A percentile compares a stretch with the other conserved stretches of the same genome.
Conservation (phyloP, 1,284 basidiomycete species). For the Neonothopanus nambi region DNA sequence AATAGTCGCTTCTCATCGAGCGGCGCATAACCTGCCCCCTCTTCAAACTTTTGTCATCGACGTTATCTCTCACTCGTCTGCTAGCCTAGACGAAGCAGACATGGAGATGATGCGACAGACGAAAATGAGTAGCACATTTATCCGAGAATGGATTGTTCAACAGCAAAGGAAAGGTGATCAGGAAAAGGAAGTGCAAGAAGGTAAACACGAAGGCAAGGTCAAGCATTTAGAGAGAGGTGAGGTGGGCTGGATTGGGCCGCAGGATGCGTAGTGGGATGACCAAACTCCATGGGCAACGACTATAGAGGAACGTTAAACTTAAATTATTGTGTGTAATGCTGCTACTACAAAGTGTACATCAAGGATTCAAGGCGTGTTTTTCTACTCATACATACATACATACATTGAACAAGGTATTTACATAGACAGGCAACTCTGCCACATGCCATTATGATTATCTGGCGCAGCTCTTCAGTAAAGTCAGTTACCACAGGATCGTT, state of each 20-base stretch:
- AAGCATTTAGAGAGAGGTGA: slow-evolving; percentile 4
- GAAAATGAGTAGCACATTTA: slow-evolving; percentile 91
- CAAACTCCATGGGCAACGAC: no score
- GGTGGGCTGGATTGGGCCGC: slow-evolving; percentile 2
- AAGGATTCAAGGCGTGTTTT: no score
- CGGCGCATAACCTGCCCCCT: slow-evolving; percentile 53
- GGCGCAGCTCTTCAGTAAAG: no score
- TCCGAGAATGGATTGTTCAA: slow-evolving; percentile 77
- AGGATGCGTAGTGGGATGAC: neutral
- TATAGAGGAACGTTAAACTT: no score
- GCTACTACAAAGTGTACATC: no score
- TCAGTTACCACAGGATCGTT: no score
- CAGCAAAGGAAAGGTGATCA: neutral
- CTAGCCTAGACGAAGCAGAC: slow-evolving; percentile 61
- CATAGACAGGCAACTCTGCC: no score
- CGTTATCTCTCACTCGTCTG: slow-evolving; percentile 72
- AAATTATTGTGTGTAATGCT: no score
- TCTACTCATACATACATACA: no score
- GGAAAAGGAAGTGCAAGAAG: neutral
- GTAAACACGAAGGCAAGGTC: neutral
- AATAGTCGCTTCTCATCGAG: slow-evolving; percentile 64
- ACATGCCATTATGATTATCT: no score
- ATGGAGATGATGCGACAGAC: slow-evolving; percentile 66
- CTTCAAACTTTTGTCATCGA: slow-evolving; percentile 80
- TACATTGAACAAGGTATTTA: no score